Base-by-base conservation (phyloP, 305 asterid species). In the Fraxinus sp. region DNA sequence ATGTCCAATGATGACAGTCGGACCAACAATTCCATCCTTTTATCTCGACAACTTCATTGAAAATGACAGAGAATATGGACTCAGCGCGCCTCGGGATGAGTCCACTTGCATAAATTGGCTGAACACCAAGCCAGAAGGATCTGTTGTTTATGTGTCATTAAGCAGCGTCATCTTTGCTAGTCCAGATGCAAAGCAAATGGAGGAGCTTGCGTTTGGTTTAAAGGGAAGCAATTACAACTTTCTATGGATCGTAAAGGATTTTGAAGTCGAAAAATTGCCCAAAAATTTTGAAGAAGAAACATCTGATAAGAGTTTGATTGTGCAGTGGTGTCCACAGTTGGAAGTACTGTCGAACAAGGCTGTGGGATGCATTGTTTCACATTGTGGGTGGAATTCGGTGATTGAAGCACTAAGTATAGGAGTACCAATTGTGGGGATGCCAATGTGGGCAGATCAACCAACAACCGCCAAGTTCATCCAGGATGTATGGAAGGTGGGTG, bases 21-120 rank as follows among this genome's bases (percentile, higher is more conserved):
- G 98, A 0, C 97, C 98, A 7, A 93, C 97, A 3, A 6, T 94
- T 16, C 98, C 97, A 68, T 94, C 97, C 10, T 71, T 77, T 33
- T 93, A 92, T 83, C 81, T 94, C 16, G 95, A 94, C 88, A 89
- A 91, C 5, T 84, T 87, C n/a, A 79, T 92, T 3, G 83, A 84
- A 81, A 86, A 89, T 20, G 97, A 94, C 88, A 35, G 1, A 7
- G 89, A 85, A 0, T 91, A 92, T 14, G 92, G 87, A 22, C 86
- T 94, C 85, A 81, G 86, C 83, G 90, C 90, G 7, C 28, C 91
- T 84, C 78, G 86, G 0, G 95, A 91, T 64, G 79, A 87, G 2
- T 77, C 75, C 2, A 74, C 82, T 1, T 79, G 88, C 84, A 46
- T 80, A 18, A 74, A 86, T n/a, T 94, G 97, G 98, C 85, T 94